Evolutionary conservation across 2,329 filamentous ascomycete species (phyloP), one percentile per base, ranked within the genome.

Genomic region (Pezicula carpinea): DNA sequence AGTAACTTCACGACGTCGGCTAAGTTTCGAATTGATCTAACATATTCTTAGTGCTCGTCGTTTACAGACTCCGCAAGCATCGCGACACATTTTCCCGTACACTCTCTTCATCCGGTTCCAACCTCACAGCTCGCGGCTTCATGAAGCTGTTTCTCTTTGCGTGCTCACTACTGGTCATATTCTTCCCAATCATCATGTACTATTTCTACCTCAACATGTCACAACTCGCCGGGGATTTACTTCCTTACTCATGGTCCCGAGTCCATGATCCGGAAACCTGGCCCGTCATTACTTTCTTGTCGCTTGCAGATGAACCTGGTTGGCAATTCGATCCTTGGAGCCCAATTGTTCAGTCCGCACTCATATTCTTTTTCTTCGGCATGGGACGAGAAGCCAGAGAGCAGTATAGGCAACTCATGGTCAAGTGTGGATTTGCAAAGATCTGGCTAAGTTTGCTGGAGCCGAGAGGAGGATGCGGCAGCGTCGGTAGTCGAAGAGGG

Each of bases 311-410:
- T 22, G 40, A 34, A 72, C 76, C 31, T 8, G 52, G 2, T 65
- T 77, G 33, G 2, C 59, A 62, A 42, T 75, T 75, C 49, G 77
- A 83, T 57, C 72, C 75, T 23, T 87, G 79, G 78, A 69, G 77
- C 17, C 72, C 76, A 39, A 66, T 84, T 8, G 70, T 59, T 0
- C 67, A 73, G 3, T 78, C 76, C 0, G 72, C 77, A 49, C 48
- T 81, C 21, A 64, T 80, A 11, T 86, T 86, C 58, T 44, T 76
- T n/a, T 77, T 83, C 56, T 85, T 85, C 53, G 83, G 83, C 7
- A 74, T 81, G 14, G 83, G 82, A 23, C 69, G 67, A 21, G 83
- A 87, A 56, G 82, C 82, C 0, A 66, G 69, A 4, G 66, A 68
- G 19, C 75, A 79, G 63, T 84, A 83, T 58, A 40, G 55, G 10